These are phyloP conservation scores for Entomortierella parvispora DNA, from an alignment of 192 early-diverging fungal species.

Conservation along the genomic window DNA sequence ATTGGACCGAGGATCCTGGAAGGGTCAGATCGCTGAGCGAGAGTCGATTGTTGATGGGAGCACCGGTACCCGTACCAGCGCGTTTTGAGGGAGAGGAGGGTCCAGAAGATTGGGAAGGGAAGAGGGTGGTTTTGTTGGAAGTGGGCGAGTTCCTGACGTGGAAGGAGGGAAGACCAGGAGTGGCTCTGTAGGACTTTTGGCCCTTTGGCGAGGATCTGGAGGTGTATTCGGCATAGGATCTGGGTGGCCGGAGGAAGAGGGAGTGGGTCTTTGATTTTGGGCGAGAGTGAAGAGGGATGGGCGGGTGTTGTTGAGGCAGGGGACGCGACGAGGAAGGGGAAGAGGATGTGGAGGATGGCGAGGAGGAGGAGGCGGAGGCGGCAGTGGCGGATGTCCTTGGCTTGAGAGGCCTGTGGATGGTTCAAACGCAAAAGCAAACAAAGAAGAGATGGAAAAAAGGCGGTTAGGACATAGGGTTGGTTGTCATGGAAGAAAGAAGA, in stretches of 20 bases:
- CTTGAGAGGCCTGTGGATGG: too few species aligned
- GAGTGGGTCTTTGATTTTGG: background rate
- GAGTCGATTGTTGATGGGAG: background rate
- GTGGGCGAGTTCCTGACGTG: background rate
- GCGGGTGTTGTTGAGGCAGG: background rate
- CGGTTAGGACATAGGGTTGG: too few species aligned
- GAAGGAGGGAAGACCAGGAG: conserved; percentile 6
- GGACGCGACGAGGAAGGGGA: background rate
- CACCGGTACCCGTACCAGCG: background rate
- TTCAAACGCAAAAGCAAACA: too few species aligned
- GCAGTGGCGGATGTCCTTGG: too few species aligned
- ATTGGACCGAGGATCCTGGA: too few species aligned
- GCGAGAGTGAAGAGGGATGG: background rate
- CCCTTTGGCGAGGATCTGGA: background rate
- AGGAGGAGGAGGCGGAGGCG: too few species aligned
- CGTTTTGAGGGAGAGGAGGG: background rate
- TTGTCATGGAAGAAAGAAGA: too few species aligned
- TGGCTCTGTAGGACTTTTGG: background rate
- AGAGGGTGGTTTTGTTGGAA: background rate
- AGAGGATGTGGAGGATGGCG: background rate
- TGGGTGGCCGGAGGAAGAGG: conserved; percentile 10
- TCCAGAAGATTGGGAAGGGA: background rate
- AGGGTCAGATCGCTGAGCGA: too few species aligned
- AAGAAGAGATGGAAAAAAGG: too few species aligned
- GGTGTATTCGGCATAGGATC: background rate